Evolutionary conservation across 805 yeast species (phyloP).

Genomic region (Hemisphaericaspora nanyangensis): DNA sequence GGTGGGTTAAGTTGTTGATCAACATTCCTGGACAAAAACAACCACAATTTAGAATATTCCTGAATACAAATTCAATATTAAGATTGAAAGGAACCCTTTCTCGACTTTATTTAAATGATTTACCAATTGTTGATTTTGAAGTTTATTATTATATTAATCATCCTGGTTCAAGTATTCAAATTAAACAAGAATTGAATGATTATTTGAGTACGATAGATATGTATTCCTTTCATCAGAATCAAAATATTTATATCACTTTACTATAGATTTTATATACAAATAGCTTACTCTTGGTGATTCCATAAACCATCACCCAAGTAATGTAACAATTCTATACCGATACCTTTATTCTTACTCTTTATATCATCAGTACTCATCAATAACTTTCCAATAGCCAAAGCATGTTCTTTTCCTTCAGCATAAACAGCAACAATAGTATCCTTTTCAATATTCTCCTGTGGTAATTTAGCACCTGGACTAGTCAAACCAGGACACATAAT

Average conservation of each 20-base stretch:
- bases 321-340: constrained; percentile 81
- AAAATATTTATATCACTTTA: constrained; percentile 13
- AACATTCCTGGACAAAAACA: not conserved
- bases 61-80: constrained; percentile 24
- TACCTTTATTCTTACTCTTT: constrained; percentile 76
- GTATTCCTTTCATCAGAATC: constrained; percentile 16
- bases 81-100: constrained; percentile 33
- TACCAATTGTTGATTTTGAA: constrained; percentile 21
- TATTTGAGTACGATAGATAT: constrained; percentile 25
- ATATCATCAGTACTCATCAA: constrained; percentile 88
- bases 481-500: constrained; percentile 97
- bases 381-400: constrained; percentile 86
- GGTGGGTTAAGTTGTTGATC: constrained; percentile 4
- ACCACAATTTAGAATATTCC: not conserved
- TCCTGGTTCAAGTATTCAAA: not conserved
- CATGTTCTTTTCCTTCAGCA: constrained; percentile 91
- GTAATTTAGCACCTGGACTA: constrained; percentile 76
- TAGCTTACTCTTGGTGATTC: constrained; percentile 50
- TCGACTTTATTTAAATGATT: constrained; percentile 6
- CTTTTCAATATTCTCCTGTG: constrained; percentile 64
- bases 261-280: constrained; percentile 1
- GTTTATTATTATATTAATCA: constrained; percentile 21
- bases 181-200: constrained; percentile 23
- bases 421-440: constrained; percentile 75
- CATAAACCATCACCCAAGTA: constrained; percentile 89